Conservation (phyloP, 2,329 filamentous ascomycete species). For the Botrytis porri region DNA sequence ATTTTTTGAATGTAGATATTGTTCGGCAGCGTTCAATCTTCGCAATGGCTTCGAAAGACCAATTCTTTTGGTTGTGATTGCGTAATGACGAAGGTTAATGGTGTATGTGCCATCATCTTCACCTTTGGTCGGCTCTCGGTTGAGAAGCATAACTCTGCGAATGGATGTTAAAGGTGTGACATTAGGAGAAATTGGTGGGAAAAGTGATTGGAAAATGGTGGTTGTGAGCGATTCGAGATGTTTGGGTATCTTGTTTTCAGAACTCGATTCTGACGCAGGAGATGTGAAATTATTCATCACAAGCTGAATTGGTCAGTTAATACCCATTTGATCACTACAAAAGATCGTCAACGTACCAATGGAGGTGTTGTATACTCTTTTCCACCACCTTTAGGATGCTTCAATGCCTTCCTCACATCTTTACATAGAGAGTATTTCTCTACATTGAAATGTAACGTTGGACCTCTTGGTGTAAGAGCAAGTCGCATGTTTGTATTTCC, state of each 20-base stretch:
- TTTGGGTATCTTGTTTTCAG: slow-evolving; percentile 73
- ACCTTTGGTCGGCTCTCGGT: slow-evolving; percentile 62
- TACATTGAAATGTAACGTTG: slow-evolving; percentile 90
- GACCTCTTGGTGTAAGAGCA: slow-evolving; percentile 82
- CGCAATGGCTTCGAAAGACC: slow-evolving; percentile 82
- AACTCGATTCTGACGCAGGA: slow-evolving; percentile 52
- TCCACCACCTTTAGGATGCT: slow-evolving; percentile 75
- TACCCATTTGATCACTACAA: background rate
- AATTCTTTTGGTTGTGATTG: slow-evolving; percentile 84
- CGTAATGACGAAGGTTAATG: slow-evolving; percentile 87
- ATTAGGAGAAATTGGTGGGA: slow-evolving; percentile 92
- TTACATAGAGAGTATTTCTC: slow-evolving; percentile 93
- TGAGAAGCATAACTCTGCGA: slow-evolving; percentile 82
- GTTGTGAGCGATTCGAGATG: slow-evolving; percentile 92
- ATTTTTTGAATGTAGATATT: slow-evolving; percentile 54
- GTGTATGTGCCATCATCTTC: slow-evolving; percentile 67
- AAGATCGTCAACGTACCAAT: slow-evolving; percentile 51
- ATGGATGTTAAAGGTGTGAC: slow-evolving; percentile 88
- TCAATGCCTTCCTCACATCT: slow-evolving; percentile 80
- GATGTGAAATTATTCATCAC: slow-evolving; percentile 98
- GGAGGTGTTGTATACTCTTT: slow-evolving; percentile 86
- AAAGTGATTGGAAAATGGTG: slow-evolving; percentile 92
- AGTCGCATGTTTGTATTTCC: slow-evolving; percentile 93
- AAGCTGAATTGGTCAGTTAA: slow-evolving; percentile 48
- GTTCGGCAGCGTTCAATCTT: slow-evolving; percentile 81